Evolutionary conservation across 106 monocot genomes (phyloP).

Genomic region (Alisma plantagoaquatica): DNA sequence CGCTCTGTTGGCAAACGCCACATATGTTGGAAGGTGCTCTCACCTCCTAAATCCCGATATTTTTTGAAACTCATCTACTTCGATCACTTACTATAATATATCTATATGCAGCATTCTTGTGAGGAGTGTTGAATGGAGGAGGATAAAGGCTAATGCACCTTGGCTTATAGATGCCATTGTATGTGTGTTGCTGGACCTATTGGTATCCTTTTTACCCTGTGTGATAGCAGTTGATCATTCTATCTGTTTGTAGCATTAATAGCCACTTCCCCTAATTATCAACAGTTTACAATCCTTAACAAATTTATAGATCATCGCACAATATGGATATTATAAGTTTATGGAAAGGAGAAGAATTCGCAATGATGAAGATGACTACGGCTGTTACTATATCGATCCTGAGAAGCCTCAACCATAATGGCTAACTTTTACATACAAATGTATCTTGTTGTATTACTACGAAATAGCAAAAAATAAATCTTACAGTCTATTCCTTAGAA

Average conservation of each 20-base stretch:
- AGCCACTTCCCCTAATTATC: not conserved
- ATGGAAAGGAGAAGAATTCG: slow-evolving; percentile 6
- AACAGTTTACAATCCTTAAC: not conserved
- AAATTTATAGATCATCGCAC: slow-evolving; percentile 35
- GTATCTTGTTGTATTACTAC: no score
- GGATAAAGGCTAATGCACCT: slow-evolving; percentile 51
- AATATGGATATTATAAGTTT: slow-evolving; percentile 53
- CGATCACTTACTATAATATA: not conserved
- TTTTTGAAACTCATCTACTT: not conserved
- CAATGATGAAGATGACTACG: not conserved
- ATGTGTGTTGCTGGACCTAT: slow-evolving; percentile 63
- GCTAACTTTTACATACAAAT: no score
- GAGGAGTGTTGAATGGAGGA: slow-evolving; percentile 54
- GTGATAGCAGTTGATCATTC: not conserved
- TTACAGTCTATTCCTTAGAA: no score
- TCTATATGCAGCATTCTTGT: slow-evolving; percentile 39
- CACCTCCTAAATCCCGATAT: not conserved
- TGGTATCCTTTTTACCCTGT: slow-evolving; percentile 34
- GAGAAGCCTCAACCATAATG: slow-evolving; percentile 6
- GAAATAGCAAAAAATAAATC: no score
- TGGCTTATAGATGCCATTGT: slow-evolving; percentile 64
- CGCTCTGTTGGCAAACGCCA: slow-evolving; percentile 53
- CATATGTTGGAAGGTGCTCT: slow-evolving; percentile 59
- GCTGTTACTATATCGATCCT: slow-evolving; percentile 4
- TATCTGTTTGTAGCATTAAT: not conserved